Evolutionary conservation across 129 eudicot genomes (phyloP).

Genomic region (Glebionis coronaria): DNA sequence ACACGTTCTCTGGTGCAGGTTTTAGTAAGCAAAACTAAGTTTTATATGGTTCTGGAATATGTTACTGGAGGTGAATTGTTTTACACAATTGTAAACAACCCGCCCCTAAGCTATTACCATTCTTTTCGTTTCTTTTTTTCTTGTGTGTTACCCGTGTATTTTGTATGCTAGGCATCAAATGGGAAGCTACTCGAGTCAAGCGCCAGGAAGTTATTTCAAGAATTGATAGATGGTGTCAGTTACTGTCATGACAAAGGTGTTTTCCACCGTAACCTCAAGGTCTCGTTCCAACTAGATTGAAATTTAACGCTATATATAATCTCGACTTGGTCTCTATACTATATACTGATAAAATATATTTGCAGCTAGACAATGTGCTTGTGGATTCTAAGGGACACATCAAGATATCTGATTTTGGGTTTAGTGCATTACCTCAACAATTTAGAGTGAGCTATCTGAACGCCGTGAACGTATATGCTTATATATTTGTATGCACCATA

Average conservation of each 20-base stretch:
- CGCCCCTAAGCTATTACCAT: conserved; percentile 8
- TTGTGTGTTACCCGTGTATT: neutral
- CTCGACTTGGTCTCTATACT: too few species aligned
- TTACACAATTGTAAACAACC: conserved; percentile 50
- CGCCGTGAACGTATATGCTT: too few species aligned
- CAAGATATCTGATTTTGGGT: conserved; percentile 79
- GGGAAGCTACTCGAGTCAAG: conserved; percentile 54
- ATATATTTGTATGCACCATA: neutral
- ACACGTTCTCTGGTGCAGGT: conserved; percentile 37
- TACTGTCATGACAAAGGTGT: conserved; percentile 76
- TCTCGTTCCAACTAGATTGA: neutral
- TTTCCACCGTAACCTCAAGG: conserved; percentile 76
- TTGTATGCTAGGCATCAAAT: conserved; percentile 38
- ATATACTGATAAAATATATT: neutral
- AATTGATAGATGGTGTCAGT: conserved; percentile 60
- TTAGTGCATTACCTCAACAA: conserved; percentile 79
- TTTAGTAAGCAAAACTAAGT: conserved; percentile 82
- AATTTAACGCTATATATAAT: too few species aligned
- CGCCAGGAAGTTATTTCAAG: conserved; percentile 66
- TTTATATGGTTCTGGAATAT: conserved; percentile 78
- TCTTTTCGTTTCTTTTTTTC: neutral
- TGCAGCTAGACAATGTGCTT: conserved; percentile 78
- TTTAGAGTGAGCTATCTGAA: conserved; percentile 59
- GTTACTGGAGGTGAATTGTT: conserved; percentile 81
- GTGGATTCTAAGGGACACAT: conserved; percentile 57